Evolutionary conservation across 345 rosid genomes (phyloP).

Genomic region (Citrus maxima): DNA sequence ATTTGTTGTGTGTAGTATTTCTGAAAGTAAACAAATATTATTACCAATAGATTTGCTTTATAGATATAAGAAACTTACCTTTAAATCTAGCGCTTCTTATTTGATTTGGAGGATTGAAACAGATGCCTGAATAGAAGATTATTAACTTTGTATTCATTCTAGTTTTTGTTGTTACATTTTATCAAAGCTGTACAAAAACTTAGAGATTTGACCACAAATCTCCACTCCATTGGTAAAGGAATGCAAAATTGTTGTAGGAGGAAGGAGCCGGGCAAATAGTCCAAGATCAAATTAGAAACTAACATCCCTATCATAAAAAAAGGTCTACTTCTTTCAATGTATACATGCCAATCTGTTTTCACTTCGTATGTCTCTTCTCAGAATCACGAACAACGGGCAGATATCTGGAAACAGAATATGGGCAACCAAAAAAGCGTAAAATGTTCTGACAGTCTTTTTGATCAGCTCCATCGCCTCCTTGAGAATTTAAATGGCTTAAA

Average conservation of each 20-base stretch:
- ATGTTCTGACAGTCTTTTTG: slow-evolving; percentile 65
- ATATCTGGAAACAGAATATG: slow-evolving; percentile 44
- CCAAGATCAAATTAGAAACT: background rate
- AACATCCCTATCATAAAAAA: background rate
- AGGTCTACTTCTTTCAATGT: background rate
- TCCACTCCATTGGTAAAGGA: background rate
- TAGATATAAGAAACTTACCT: too few species aligned
- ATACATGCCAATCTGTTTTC: slow-evolving; percentile 11
- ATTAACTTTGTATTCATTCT: background rate
- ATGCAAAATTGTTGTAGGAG: background rate
- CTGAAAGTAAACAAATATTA: background rate
- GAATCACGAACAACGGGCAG: slow-evolving; percentile 42
- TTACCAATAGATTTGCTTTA: background rate
- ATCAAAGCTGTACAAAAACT: background rate
- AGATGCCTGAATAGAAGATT: background rate
- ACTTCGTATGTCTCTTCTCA: slow-evolving; percentile 60
- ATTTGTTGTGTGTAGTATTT: too few species aligned
- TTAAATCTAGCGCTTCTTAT: background rate
- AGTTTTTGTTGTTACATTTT: background rate
- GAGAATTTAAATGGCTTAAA: slow-evolving; percentile 58
- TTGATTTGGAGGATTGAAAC: background rate
- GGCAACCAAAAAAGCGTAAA: slow-evolving; percentile 68
- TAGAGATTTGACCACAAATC: background rate
- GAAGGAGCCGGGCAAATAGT: background rate
- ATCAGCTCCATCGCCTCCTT: slow-evolving; percentile 41